Evolutionary conservation across 2,329 filamentous ascomycete genomes (phyloP).

Genomic region (Dactylellina sp.): DNA sequence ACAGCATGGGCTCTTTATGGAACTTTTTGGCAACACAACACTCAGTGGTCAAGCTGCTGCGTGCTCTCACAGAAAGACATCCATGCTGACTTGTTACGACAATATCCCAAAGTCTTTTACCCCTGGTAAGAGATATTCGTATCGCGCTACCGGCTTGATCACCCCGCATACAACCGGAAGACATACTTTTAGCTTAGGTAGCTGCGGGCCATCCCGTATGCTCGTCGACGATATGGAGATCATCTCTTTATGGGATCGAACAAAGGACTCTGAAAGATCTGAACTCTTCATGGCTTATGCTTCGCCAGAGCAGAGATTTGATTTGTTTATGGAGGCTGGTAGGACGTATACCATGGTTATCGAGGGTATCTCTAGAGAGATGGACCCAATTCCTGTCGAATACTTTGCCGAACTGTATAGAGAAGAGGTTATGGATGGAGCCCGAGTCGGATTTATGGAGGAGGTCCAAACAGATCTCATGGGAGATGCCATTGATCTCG

Average conservation of each 20-base stretch:
- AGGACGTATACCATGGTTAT: slow-evolving; percentile 60
- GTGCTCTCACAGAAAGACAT: slow-evolving; percentile 59
- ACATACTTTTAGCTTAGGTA: slow-evolving; percentile 61
- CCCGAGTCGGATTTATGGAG: slow-evolving; percentile 61
- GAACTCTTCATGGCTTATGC: slow-evolving; percentile 62
- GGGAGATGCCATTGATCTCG: slow-evolving; percentile 73
- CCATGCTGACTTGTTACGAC: slow-evolving; percentile 60
- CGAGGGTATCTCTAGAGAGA: slow-evolving; percentile 61
- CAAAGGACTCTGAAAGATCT: slow-evolving; percentile 60
- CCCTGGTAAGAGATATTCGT: slow-evolving; percentile 61
- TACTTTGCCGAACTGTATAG: slow-evolving; percentile 61
- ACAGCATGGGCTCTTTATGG: slow-evolving; percentile 60
- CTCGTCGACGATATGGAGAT: slow-evolving; percentile 59
- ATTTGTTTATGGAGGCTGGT: slow-evolving; percentile 60
- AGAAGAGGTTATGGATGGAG: slow-evolving; percentile 61
- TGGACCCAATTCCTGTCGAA: slow-evolving; percentile 60
- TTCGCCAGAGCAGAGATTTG: slow-evolving; percentile 60
- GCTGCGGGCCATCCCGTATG: slow-evolving; percentile 61
- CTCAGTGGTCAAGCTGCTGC: slow-evolving; percentile 58
- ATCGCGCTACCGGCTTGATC: slow-evolving; percentile 60
- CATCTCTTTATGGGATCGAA: slow-evolving; percentile 61
- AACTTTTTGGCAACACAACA: slow-evolving; percentile 60
- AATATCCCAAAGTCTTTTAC: slow-evolving; percentile 60
- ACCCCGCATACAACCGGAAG: slow-evolving; percentile 60
- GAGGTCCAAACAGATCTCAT: slow-evolving; percentile 63